Evolutionary conservation across 2,329 filamentous ascomycete species (phyloP), one percentile per base, ranked within the genome.

Genomic region (Kalmusia sp.): DNA sequence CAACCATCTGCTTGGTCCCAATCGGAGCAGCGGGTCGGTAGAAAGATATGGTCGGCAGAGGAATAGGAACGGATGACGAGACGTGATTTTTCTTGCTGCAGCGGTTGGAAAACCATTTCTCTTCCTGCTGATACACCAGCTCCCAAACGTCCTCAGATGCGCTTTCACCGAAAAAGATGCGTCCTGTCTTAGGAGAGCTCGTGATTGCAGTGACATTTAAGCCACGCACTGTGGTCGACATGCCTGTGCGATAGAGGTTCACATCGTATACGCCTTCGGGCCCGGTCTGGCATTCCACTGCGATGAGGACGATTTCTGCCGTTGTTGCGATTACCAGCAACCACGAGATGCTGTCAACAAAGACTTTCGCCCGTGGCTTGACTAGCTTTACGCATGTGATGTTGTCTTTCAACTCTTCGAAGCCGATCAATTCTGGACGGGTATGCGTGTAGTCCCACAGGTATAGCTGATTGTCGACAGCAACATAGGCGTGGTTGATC

Each of bases 381-480:
- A 96, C 89, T 40, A 99, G 84, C 63, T 91, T 92, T 37, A 99
- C 90, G n/a, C 91, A 87, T 35, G 92, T 92, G 65, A 99, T 98
- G 61, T 87, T 91, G 71, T 96, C 87, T 6, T 87, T 82, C 73
- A 93, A 90, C 63, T 96, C 92, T 72, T 98, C 93, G 68, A 91
- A 97, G 15, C 93, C 93, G 61, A 96, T 89, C 35, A 97, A 82
- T 71, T 96, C 91, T 4, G 93, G 92, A 63, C 93, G 91, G n/a
- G 91, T 87, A 71, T 92, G 85, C 6, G 92, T 96, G 74, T 97
- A 99, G 76, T 99, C 93, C 96, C 96, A 99, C 14, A 99, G 82
- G 72, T 97, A 99, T 38, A 99, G 82, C 57, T 91, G 91, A 77
- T 96, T 97, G 78, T 99, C 95, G 71, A 99, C 95, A 21, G 91